phyloP scores from a whole-genome alignment of 495 filamentous ascomycete genomes.

The Penicillium verhagenii region DNA sequence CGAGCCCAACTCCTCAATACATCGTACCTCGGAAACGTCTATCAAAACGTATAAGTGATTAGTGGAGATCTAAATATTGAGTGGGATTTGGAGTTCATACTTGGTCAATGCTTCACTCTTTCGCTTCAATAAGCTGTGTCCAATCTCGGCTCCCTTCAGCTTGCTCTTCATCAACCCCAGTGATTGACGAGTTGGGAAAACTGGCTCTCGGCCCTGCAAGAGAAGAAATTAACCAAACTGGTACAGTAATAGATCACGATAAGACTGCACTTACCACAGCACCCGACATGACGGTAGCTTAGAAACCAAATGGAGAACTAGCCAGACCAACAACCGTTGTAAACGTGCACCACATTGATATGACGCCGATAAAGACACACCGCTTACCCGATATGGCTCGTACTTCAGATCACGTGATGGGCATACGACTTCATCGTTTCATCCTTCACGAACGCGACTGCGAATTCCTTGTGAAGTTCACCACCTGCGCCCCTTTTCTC shows the following conservation, averaged over 20 bases:
- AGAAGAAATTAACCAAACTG: not conserved
- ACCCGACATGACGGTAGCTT: constrained; percentile 51
- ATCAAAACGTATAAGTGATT: constrained; percentile 9
- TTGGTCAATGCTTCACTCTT: constrained; percentile 94
- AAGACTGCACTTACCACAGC: constrained; percentile 45
- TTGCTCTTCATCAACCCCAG: constrained; percentile 97
- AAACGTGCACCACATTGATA: constrained; percentile 30
- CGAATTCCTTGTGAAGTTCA: constrained; percentile 21
- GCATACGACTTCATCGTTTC: constrained; percentile 30
- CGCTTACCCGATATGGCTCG: constrained; percentile 27
- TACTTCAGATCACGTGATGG: constrained; percentile 25
- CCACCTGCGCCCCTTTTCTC: constrained; percentile 25
- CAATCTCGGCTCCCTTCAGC: constrained; percentile 93
- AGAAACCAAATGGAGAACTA: constrained; percentile 12
- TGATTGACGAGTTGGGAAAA: constrained; percentile 98
- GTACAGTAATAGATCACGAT: not conserved
- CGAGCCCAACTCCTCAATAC: constrained; percentile 3
- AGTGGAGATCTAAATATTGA: constrained; percentile 2
- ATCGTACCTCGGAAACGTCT: constrained; percentile 82
- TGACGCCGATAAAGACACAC: constrained; percentile 34
- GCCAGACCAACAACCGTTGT: not conserved
- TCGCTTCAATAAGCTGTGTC: constrained; percentile 82
- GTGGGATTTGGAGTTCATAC: constrained; percentile 39
- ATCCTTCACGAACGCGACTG: constrained; percentile 26
- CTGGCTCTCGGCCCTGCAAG: constrained; percentile 64